Conservation (phyloP, 768 basidiomycete species). For the Pholiota microspora region DNA sequence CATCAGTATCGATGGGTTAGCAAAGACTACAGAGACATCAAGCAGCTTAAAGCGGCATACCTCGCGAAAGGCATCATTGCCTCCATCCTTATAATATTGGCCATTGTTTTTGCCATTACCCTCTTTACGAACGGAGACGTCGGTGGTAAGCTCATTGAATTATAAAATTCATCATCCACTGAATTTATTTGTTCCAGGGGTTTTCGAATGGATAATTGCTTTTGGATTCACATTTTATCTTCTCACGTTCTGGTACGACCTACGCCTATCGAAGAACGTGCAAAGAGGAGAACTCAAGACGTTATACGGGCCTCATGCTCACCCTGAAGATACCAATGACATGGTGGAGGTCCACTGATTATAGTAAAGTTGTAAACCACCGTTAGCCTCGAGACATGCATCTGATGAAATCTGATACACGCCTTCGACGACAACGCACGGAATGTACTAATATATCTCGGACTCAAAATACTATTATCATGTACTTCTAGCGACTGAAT, state of each 20-base stretch:
- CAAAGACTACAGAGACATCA: slow-evolving; percentile 46
- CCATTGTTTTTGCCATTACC: slow-evolving; percentile 60
- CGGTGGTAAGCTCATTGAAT: slow-evolving; percentile 39
- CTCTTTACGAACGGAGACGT: slow-evolving; percentile 43
- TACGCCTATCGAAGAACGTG: slow-evolving; percentile 57
- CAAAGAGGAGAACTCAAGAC: slow-evolving; percentile 42
- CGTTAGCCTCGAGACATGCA: too few relatives aligned
- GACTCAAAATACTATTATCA: too few relatives aligned
- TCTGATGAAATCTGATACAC: too few relatives aligned
- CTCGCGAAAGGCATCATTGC: slow-evolving; percentile 62
- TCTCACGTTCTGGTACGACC: slow-evolving; percentile 70
- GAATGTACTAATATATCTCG: too few relatives aligned
- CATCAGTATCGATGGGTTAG: slow-evolving; percentile 67
- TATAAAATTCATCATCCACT: not conserved
- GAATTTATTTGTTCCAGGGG: slow-evolving; percentile 31
- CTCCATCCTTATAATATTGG: slow-evolving; percentile 51
- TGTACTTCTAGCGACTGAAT: too few relatives aligned
- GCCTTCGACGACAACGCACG: too few relatives aligned
- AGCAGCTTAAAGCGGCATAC: slow-evolving; percentile 52
- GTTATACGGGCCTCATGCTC: not conserved
- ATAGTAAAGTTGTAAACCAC: too few relatives aligned
- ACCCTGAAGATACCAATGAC: not conserved
- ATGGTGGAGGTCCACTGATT: not conserved
- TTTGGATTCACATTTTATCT: slow-evolving; percentile 75
- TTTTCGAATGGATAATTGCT: slow-evolving; percentile 73